Conservation (phyloP, 192 early-diverging fungal species). For the Gigaspora rosea region DNA sequence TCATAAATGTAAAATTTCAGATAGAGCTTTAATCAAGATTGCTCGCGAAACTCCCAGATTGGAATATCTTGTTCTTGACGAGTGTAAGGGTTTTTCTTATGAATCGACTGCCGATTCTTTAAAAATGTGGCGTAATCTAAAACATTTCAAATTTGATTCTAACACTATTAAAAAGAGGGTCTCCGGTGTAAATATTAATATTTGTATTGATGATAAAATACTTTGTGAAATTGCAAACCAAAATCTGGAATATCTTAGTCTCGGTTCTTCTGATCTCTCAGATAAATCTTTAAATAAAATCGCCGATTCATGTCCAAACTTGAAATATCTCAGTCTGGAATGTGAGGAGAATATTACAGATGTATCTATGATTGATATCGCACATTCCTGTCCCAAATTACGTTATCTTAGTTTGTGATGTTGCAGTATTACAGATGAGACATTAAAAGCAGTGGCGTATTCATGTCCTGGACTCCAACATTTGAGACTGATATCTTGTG, state of each 20-base stretch:
- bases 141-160: conserved; percentile 24
- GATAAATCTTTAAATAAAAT: conserved; percentile 33
- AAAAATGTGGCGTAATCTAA: conserved; percentile 20
- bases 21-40: conserved; percentile 30
- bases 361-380: neutral
- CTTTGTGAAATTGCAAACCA: conserved; percentile 14
- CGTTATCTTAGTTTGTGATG: conserved; percentile 27
- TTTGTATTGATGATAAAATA: conserved; percentile 28
- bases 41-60: conserved; percentile 21
- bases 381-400: conserved; percentile 30
- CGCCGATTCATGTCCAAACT: conserved; percentile 25
- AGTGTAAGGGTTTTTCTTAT: conserved; percentile 28
- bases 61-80: conserved; percentile 24
- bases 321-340: conserved; percentile 27
- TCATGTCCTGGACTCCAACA: conserved; percentile 28
- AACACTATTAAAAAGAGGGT: conserved; percentile 3
- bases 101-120: conserved; percentile 16
- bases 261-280: conserved; percentile 26
- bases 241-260: conserved; percentile 26
- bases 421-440: conserved; percentile 29
- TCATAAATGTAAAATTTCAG: conserved; percentile 29
- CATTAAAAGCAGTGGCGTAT: conserved; percentile 31
- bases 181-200: neutral
- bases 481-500: conserved; percentile 20
- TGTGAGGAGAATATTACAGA: neutral